These are phyloP conservation scores for Eucalyptus polybractea DNA, from an alignment of 345 rosid species.

Conservation along the genomic window DNA sequence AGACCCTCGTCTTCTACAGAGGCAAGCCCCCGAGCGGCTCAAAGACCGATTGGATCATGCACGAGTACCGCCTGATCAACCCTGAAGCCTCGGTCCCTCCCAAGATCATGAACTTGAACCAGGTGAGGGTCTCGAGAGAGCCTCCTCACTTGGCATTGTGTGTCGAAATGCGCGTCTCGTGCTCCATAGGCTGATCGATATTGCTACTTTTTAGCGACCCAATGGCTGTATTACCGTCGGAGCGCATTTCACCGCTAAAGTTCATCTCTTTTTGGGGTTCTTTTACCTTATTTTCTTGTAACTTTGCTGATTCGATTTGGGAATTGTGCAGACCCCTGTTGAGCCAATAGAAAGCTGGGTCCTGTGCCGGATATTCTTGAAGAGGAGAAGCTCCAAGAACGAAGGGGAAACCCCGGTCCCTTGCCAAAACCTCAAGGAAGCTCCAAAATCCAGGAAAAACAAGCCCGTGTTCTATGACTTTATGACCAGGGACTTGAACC, in stretches of 20 bases:
- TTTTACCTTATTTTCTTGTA: background rate
- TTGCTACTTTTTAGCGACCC: background rate
- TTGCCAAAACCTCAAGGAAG: slow-evolving; percentile 16
- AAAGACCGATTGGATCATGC: slow-evolving; percentile 98
- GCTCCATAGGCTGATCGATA: background rate
- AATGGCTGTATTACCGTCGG: background rate
- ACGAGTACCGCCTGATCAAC: slow-evolving; percentile 64
- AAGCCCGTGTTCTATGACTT: slow-evolving; percentile 75
- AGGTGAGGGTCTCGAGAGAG: slow-evolving; percentile 8
- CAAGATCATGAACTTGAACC: slow-evolving; percentile 10
- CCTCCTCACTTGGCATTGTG: background rate
- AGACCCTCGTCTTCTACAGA: slow-evolving; percentile 92
- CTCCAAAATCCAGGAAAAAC: slow-evolving; percentile 1
- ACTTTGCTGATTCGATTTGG: background rate
- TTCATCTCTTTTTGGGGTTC: background rate
- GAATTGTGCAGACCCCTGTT: slow-evolving; percentile 20
- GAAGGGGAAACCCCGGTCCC: slow-evolving; percentile 17
- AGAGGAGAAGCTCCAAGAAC: slow-evolving; percentile 53
- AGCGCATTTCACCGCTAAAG: background rate
- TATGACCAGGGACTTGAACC: slow-evolving; percentile 56
- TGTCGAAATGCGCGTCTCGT: background rate
- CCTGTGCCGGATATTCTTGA: slow-evolving; percentile 82
- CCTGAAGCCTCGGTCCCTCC: slow-evolving; percentile 1
- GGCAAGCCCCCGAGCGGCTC: slow-evolving; percentile 84
- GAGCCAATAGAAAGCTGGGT: slow-evolving; percentile 70